phyloP scores from a whole-genome alignment of 2,329 filamentous ascomycete genomes.

The Fusarium transvaalense region DNA sequence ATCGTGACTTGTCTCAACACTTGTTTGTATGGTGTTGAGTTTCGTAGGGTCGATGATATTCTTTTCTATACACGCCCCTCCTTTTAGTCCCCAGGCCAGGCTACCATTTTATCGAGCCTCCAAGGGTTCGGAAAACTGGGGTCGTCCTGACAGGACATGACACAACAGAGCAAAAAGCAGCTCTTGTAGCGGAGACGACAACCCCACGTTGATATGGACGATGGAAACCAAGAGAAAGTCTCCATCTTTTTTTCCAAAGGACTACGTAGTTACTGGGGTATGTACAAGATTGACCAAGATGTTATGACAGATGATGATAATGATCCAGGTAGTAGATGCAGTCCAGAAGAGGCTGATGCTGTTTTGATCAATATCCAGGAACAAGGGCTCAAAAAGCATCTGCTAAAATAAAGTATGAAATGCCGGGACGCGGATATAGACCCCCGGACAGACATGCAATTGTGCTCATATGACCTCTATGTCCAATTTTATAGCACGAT shows the following conservation, averaged over 20 bases:
- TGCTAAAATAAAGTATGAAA: background rate
- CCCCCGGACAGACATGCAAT: constrained; percentile 32
- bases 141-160: constrained; percentile 10
- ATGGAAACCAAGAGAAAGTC: constrained; percentile 31
- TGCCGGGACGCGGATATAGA: constrained; percentile 10
- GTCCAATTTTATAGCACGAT: constrained; percentile 17
- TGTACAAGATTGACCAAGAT: background rate
- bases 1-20: constrained; percentile 24
- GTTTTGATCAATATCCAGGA: background rate
- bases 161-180: background rate
- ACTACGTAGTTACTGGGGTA: background rate
- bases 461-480: constrained; percentile 39
- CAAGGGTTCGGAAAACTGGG: constrained; percentile 29
- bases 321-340: background rate
- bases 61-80: constrained; percentile 15
- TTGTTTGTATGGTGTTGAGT: constrained; percentile 17
- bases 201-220: constrained; percentile 28
- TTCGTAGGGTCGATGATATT: constrained; percentile 5
- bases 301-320: background rate
- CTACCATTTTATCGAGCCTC: constrained; percentile 21
- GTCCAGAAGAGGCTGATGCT: background rate
- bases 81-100: constrained; percentile 9
- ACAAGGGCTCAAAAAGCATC: background rate
- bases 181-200: constrained; percentile 1
- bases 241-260: constrained; percentile 1